Evolutionary conservation across 257 asterid genomes (phyloP).

Genomic region (Eustoma russellianum): DNA sequence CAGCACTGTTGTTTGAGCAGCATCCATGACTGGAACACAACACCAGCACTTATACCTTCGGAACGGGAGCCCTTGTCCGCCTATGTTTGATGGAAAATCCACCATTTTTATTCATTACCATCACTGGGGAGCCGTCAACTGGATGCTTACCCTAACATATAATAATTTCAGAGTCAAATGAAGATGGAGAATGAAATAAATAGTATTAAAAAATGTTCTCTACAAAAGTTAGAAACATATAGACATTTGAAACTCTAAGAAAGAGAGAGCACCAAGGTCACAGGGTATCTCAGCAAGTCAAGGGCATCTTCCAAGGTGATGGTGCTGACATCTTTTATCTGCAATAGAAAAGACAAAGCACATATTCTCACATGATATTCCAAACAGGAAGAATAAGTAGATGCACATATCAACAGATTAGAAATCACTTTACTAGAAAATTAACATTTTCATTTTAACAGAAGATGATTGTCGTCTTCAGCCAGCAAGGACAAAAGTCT

Average conservation of each 20-base stretch:
- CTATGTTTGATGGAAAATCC: conserved; percentile 64
- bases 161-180: conserved; percentile 13
- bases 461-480: no score
- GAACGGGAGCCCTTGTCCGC: conserved; percentile 54
- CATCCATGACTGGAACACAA: no score
- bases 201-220: neutral
- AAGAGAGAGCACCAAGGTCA: conserved; percentile 49
- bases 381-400: no score
- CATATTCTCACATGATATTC: conserved; percentile 8
- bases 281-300: conserved; percentile 72
- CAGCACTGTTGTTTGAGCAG: no score
- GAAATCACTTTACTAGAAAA: no score
- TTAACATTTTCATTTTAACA: no score
- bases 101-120: conserved; percentile 45
- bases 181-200: neutral
- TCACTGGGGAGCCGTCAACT: conserved; percentile 48
- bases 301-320: conserved; percentile 75
- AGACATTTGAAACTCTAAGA: neutral
- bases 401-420: no score
- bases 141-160: conserved; percentile 75
- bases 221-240: neutral
- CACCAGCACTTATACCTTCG: conserved; percentile 44
- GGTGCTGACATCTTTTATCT: conserved; percentile 56
- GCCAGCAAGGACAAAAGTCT: no score
- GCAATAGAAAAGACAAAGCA: conserved; percentile 9